Evolutionary conservation across 2,329 filamentous ascomycete genomes (phyloP), one percentile per base, ranked within the genome.

Genomic region (Aspergillus tamarii): DNA sequence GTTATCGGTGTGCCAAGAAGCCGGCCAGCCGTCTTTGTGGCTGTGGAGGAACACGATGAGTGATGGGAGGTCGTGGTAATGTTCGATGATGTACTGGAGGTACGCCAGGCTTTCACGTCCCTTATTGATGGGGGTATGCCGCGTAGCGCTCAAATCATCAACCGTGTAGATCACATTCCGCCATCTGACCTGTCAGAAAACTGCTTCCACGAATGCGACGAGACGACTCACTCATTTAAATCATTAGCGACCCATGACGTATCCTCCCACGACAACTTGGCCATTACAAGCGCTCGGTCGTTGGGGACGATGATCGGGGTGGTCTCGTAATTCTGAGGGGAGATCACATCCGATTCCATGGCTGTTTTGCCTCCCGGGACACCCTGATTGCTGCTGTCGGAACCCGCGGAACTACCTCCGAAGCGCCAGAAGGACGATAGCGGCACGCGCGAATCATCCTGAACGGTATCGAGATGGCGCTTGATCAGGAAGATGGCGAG

Each of bases 1-100:
- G 62, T 83, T 82, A 65, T 87, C 85, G 70, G 86, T 87, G 74
- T 88, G 86, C 85, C 85, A 87, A 41, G 83, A 79, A 53, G 61
- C 70, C 52, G 74, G 70, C 66, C 70, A 74, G 64, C 74, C 75
- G 62, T 77, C 79, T 57, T 85, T 83, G 69, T 89, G 84, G 14
- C 84, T 82, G 69, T 88, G 86, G 67, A 85, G 78, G 77, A 88
- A 88, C 60, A 87, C 75, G 56, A 82, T 74, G 4, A 84, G 80
- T 59, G 85, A 82, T 7, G 85, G 82, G 26, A 88, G 77, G 53
- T 75, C 68, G 48, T 81, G 66, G 66, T 83, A 83, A 65, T 83
- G 73, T 46, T 83, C 80, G 57, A 82, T 75, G 43, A 84, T 76
- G 69, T 78, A 83, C 59, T 80, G 80, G 12, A 83, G 74, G 66